A percentile compares a stretch with the other conserved stretches of the same genome.
phyloP scores from a whole-genome alignment of 106 monocot genomes.

The Phalaenopsis equestris region DNA sequence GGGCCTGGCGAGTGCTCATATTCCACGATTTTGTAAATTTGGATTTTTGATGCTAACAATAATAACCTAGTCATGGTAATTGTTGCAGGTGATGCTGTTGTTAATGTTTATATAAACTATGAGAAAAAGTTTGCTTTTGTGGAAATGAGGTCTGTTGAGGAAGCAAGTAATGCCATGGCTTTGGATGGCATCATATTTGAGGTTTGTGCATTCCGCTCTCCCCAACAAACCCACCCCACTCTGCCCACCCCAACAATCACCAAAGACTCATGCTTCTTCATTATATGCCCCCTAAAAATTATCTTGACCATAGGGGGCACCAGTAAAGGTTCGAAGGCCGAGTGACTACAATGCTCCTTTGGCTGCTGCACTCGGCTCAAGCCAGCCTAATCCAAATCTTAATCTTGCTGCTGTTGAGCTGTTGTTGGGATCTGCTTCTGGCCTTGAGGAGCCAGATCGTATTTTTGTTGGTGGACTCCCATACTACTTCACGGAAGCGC shows the following conservation, averaged over 20 bases:
- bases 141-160: slow-evolving; percentile 98
- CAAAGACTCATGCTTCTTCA: neutral
- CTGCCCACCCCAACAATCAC: too few relatives aligned
- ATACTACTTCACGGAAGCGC: slow-evolving; percentile 56
- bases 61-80: neutral
- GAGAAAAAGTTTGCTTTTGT: slow-evolving; percentile 99
- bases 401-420: slow-evolving; percentile 55
- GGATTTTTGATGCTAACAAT: neutral
- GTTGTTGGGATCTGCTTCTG: slow-evolving; percentile 42
- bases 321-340: slow-evolving; percentile 79
- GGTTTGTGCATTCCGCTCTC: slow-evolving; percentile 22
- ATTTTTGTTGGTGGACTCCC: slow-evolving; percentile 61
- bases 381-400: slow-evolving; percentile 54
- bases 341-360: slow-evolving; percentile 66
- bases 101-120: slow-evolving; percentile 98
- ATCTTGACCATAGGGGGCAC: slow-evolving; percentile 41
- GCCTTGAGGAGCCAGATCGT: slow-evolving; percentile 54
- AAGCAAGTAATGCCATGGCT: slow-evolving; percentile 99
- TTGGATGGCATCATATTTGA: slow-evolving; percentile 99
- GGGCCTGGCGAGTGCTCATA: slow-evolving; percentile 63
- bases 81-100: slow-evolving; percentile 86
- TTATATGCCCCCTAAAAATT: neutral
- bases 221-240: too few relatives aligned
- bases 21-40: neutral
- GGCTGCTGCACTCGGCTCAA: slow-evolving; percentile 52